Base-by-base conservation (phyloP, 352 stramenopile genomes). In the Phytophthora lateralis region DNA sequence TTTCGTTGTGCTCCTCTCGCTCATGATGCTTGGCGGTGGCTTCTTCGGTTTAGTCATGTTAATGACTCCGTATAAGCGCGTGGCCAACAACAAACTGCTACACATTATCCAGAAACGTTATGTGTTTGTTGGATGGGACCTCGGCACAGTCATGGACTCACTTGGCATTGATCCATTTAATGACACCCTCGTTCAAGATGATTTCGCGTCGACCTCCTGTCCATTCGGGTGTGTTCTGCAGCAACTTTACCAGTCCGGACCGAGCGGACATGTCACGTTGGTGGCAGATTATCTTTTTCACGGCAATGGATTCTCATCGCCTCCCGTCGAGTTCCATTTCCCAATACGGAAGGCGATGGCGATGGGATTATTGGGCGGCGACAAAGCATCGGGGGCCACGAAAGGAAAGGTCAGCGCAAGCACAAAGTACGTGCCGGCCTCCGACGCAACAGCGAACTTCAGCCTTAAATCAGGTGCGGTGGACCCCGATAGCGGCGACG, bases 221-320 rank as follows among this genome's bases (percentile, higher is more conserved):
- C 71, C 62, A 2, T 39, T 85, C 3, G 76, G 75, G 0, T 72
- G 67, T 15, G n/a, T 89, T 17, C 48, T 86, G 2, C 75, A 85
- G 45, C 62, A 78, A 50, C 38, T 89, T 35, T 87, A 82, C 21
- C 51, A 63, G 27, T 87, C 75, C 0, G 77, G 80, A 15, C 75
- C 77, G 4, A 89, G 80, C 12, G 77, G 66, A 4, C 60, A 69
- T 9, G 55, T 85, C 7, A 57, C 71, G 15, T 45, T 87, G 17
- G 73, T 75, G 17, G 75, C 67, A 32, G 80, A 87, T 65, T 82
- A 78, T 51, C 43, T 87, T 14, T 87, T 87, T 26, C 46, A 75
- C 12, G 63, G 71, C 4, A 71, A 62, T 26, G 76, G 73, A 0
- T 82, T 85, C 37, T 61, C 66, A 1, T 48, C 60, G 2, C 61